Percentiles rank a stretch among this genome's conserved stretches.
Evolutionary conservation across 1,284 basidiomycete species (phyloP).

Genomic region (Ganoderma leucocontextum): DNA sequence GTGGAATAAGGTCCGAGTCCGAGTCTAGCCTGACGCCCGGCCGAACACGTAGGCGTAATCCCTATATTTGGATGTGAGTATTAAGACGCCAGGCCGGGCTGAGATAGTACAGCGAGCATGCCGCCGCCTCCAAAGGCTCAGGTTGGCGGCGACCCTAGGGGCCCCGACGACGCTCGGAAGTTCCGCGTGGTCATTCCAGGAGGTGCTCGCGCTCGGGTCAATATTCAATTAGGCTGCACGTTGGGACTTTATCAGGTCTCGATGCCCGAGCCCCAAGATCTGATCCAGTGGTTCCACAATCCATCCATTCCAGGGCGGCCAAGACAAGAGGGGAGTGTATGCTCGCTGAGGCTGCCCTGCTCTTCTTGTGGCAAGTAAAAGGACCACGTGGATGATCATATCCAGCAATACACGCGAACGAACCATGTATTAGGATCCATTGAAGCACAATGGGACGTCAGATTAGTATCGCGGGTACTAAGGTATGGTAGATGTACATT

Average conservation of each 20-base stretch:
- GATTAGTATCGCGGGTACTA: conserved; percentile 38
- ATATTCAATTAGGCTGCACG: not conserved
- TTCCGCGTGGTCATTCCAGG: too few species aligned
- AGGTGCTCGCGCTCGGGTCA: too few species aligned
- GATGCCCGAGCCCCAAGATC: not conserved
- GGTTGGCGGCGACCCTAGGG: not conserved
- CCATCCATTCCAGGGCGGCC: not conserved
- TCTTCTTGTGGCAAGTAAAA: too few species aligned
- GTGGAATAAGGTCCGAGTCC: conserved; percentile 12
- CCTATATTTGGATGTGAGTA: not conserved
- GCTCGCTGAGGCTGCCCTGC: too few species aligned
- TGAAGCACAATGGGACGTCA: conserved; percentile 33
- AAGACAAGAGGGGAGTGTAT: too few species aligned
- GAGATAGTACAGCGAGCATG: not conserved
- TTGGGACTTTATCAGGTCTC: not conserved
- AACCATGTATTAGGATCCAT: conserved; percentile 35
- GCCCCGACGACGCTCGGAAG: conserved; percentile 1
- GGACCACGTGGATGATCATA: too few species aligned
- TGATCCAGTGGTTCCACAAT: not conserved
- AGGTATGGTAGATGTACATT: conserved; percentile 40
- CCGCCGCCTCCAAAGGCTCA: not conserved
- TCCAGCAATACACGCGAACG: too few species aligned
- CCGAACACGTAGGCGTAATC: conserved; percentile 2
- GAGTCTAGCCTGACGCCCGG: conserved; percentile 1
- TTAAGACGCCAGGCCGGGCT: not conserved